phyloP scores from a whole-genome alignment of 768 basidiomycete genomes.

The Mycena pura region DNA sequence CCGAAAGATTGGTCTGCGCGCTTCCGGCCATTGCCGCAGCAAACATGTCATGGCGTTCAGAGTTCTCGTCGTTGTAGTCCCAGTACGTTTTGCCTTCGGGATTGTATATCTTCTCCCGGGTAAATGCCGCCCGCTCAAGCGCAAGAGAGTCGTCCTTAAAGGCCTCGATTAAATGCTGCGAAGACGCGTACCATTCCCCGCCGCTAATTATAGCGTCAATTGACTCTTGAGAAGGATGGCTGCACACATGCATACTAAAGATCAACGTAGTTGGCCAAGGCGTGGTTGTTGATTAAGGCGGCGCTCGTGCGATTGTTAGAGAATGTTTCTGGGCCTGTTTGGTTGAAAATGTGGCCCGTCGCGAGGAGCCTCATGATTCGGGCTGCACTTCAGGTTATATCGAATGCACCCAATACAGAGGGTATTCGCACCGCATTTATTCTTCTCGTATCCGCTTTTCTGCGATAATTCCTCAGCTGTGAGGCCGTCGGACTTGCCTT shows the following conservation, averaged over 20 bases:
- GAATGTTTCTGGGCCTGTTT: not conserved
- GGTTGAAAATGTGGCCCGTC: not conserved
- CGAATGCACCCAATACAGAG: not conserved
- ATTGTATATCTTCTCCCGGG: not conserved
- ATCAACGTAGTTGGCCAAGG: not conserved
- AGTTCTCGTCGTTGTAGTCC: not conserved
- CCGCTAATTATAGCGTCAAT: not conserved
- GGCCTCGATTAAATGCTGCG: not conserved
- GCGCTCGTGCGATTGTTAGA: not conserved
- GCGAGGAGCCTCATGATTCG: not conserved
- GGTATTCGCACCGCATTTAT: not conserved
- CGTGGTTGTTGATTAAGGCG: not conserved
- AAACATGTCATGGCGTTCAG: not conserved
- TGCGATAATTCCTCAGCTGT: not conserved
- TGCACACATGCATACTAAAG: not conserved
- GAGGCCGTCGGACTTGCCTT: not conserved
- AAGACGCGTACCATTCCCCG: not conserved
- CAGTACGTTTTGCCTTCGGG: not conserved
- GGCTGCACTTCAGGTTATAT: not conserved
- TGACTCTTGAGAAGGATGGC: not conserved
- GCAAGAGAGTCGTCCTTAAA: not conserved
- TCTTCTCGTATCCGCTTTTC: not conserved
- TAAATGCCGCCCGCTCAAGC: not conserved
- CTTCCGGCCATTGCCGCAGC: not conserved
- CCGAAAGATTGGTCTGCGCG: not conserved